phyloP scores from a whole-genome alignment of 2,329 filamentous ascomycete genomes.

The Xylariaceae sp. region DNA sequence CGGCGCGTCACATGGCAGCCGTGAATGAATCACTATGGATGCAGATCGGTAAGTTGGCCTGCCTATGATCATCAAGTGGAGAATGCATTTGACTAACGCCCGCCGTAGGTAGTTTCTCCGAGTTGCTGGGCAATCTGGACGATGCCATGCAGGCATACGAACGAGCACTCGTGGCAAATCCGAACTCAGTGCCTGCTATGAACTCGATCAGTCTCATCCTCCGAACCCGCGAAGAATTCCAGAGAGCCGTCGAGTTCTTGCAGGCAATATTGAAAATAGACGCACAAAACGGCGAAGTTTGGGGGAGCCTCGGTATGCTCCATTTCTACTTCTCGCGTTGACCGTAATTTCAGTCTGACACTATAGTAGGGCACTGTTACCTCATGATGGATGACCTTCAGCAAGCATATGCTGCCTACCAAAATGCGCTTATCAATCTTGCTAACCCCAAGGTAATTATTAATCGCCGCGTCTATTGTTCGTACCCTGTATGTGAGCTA shows the following conservation, averaged over 20 bases:
- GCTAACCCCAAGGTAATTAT: constrained; percentile 77
- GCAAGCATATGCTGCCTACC: constrained; percentile 93
- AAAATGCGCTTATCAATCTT: constrained; percentile 88
- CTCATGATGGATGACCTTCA: constrained; percentile 98
- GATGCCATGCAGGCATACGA: constrained; percentile 89
- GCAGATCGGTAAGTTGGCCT: constrained; percentile 67
- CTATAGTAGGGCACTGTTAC: constrained; percentile 77
- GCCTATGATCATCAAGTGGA: background rate
- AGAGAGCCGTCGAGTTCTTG: constrained; percentile 88
- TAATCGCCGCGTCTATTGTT: background rate
- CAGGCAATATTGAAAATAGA: constrained; percentile 89
- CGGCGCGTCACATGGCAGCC: constrained; percentile 67
- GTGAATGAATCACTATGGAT: constrained; percentile 90
- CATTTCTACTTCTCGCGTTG: background rate
- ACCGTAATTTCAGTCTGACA: constrained; percentile 13
- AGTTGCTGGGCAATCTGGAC: constrained; percentile 81
- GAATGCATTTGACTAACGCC: constrained; percentile 20
- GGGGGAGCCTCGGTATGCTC: constrained; percentile 80
- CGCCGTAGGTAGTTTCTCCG: constrained; percentile 70
- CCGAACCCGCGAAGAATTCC: constrained; percentile 86
- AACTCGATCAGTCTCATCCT: constrained; percentile 89
- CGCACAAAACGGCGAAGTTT: constrained; percentile 83
- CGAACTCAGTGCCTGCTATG: constrained; percentile 85
- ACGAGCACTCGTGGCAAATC: constrained; percentile 79
- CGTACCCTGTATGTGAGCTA: constrained; percentile 7